Conservation (phyloP, 805 yeast genomes). For the Metschnikowia borealis region DNA sequence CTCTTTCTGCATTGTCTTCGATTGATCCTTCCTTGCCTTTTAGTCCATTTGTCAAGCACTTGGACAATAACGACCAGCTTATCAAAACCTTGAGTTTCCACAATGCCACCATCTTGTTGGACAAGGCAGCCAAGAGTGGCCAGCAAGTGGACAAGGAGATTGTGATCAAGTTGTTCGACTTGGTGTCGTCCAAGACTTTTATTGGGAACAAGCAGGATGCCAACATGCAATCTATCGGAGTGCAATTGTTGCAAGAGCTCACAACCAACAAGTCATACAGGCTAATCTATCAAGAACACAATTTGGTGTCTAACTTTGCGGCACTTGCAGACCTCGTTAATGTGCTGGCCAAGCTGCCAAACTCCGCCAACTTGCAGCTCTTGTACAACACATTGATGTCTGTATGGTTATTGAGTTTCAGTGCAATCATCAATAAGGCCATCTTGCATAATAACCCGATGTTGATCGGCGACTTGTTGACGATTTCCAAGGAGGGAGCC, state of each 20-base stretch:
- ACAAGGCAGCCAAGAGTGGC: constrained; percentile 20
- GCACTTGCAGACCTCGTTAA: constrained; percentile 29
- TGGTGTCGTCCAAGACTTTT: constrained; percentile 27
- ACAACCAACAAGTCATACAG: constrained; percentile 54
- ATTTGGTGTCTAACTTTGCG: constrained; percentile 33
- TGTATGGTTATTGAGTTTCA: constrained; percentile 84
- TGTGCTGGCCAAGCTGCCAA: constrained; percentile 31
- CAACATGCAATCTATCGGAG: constrained; percentile 53
- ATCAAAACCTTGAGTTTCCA: constrained; percentile 54
- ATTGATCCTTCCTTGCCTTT: constrained; percentile 49
- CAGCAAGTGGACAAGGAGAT: constrained; percentile 34
- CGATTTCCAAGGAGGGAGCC: constrained; percentile 71
- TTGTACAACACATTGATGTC: constrained; percentile 76
- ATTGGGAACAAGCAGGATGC: constrained; percentile 31
- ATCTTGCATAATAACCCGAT: constrained; percentile 52
- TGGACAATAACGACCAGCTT: constrained; percentile 53
- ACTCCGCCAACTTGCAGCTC: constrained; percentile 62
- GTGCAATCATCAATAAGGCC: constrained; percentile 44
- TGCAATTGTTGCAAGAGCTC: constrained; percentile 63
- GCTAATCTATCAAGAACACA: constrained; percentile 38
- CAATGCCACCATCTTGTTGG: constrained; percentile 48
- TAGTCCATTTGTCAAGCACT: constrained; percentile 47
- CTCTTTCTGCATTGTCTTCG: constrained; percentile 40
- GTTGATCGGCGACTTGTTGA: constrained; percentile 48
- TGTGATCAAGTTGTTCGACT: constrained; percentile 36